A percentile compares a stretch with the other conserved stretches of the same genome.
phyloP scores from a whole-genome alignment of 2,329 filamentous ascomycete genomes.

The Talaromyces sp. region DNA sequence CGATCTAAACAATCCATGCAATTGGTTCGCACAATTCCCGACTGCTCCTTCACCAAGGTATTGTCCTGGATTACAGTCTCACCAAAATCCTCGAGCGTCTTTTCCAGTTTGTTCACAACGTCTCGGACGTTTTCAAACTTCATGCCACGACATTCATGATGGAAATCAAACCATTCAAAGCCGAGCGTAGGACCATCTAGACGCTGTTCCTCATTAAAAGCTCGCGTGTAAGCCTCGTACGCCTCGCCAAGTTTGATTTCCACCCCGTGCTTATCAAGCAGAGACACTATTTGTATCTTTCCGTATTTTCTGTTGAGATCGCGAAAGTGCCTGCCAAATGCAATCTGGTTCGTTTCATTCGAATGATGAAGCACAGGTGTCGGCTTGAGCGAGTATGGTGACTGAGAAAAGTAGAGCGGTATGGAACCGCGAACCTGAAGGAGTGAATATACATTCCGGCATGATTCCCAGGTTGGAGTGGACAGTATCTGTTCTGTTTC shows the following conservation, averaged over 20 bases:
- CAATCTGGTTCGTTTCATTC: conserved; percentile 67
- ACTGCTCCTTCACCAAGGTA: conserved; percentile 49
- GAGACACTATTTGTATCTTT: conserved; percentile 68
- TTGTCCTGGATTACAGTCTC: conserved; percentile 59
- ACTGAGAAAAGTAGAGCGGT: conserved; percentile 91
- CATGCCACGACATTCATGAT: conserved; percentile 88
- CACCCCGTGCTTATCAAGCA: conserved; percentile 83
- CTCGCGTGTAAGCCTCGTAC: conserved; percentile 64
- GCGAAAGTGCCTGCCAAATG: conserved; percentile 75
- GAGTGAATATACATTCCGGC: conserved; percentile 69
- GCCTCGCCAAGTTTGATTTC: conserved; percentile 74
- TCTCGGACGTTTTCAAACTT: conserved; percentile 91
- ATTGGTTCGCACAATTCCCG: conserved; percentile 82
- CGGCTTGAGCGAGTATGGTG: conserved; percentile 88
- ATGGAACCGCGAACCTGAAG: conserved; percentile 86
- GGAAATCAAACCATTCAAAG: conserved; percentile 98
- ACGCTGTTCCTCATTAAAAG: conserved; percentile 59
- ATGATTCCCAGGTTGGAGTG: conserved; percentile 57
- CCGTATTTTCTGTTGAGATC: conserved; percentile 67
- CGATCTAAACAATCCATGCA: conserved; percentile 98
- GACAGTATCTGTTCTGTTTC: conserved; percentile 95
- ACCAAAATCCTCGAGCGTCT: conserved; percentile 63
- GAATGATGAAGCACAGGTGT: conserved; percentile 78
- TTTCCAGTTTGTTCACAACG: conserved; percentile 65
- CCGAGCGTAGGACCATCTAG: conserved; percentile 50